Percentiles rank a stretch among this genome's conserved stretches.
These are phyloP conservation scores for Parmales sp. DNA, from an alignment of 108 stramenopile species.

Conservation along the genomic window DNA sequence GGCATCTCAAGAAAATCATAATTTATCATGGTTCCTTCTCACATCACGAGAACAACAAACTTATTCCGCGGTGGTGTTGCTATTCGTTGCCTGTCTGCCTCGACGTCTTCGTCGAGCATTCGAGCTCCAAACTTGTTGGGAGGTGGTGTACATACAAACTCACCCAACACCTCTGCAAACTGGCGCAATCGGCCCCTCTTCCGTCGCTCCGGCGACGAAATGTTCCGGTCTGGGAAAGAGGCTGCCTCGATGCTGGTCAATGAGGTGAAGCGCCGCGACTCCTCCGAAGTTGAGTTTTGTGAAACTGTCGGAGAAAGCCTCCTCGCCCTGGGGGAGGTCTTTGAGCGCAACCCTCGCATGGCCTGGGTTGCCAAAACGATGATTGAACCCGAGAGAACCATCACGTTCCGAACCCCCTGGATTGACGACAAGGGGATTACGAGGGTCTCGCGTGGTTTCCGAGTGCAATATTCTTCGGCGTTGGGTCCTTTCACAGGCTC, in stretches of 20 bases:
- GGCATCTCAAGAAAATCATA: too few species aligned
- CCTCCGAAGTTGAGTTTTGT: conserved; percentile 71
- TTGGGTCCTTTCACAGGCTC: conserved; percentile 88
- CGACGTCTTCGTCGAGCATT: too few species aligned
- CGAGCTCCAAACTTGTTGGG: too few species aligned
- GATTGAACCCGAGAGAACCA: conserved; percentile 77
- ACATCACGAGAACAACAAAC: too few species aligned
- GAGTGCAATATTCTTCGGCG: conserved; percentile 77
- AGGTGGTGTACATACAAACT: too few species aligned
- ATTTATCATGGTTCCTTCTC: too few species aligned
- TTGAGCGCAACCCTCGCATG: conserved; percentile 87
- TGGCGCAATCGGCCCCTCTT: conserved; percentile 88
- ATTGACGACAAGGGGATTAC: conserved; percentile 71
- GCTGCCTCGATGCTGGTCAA: conserved; percentile 75
- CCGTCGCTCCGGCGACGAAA: conserved; percentile 79
- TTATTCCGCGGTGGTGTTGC: too few species aligned
- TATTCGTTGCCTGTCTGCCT: too few species aligned
- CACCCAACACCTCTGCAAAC: conserved; percentile 49
- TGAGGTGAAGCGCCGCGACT: conserved; percentile 77
- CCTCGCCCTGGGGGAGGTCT: conserved; percentile 72
- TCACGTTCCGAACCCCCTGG: conserved; percentile 82
- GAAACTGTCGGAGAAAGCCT: conserved; percentile 60
- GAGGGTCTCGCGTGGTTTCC: conserved; percentile 70
- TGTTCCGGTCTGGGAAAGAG: conserved; percentile 82
- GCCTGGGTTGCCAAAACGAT: conserved; percentile 89